Evolutionary conservation across 805 yeast genomes (phyloP).

Genomic region (Monosporozyma yasuniensis): DNA sequence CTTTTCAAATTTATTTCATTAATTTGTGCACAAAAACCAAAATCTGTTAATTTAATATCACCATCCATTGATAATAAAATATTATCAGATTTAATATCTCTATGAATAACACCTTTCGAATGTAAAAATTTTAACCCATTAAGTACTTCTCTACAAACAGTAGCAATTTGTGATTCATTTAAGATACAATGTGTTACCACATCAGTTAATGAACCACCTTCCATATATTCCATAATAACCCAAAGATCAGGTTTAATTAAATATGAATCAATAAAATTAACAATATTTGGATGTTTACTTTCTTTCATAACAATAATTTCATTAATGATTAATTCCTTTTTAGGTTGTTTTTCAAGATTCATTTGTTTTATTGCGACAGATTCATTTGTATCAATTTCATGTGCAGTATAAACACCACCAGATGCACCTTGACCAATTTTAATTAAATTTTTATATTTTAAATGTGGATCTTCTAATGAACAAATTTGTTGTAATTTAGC

Average conservation of each 20-base stretch:
- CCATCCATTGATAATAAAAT: constrained; percentile 76
- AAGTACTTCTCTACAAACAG: constrained; percentile 86
- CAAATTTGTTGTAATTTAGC: constrained; percentile 68
- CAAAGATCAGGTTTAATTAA: constrained; percentile 71
- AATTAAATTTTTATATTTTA: constrained; percentile 53
- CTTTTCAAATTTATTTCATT: constrained; percentile 76
- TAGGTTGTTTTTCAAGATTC: constrained; percentile 90
- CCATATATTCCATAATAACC: constrained; percentile 99
- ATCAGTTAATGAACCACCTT: constrained; percentile 94
- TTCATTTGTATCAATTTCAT: constrained; percentile 43
- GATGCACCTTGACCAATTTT: constrained; percentile 98
- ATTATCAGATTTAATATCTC: constrained; percentile 95
- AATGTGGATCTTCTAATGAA: constrained; percentile 75
- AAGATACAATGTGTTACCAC: constrained; percentile 82
- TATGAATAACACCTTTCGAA: constrained; percentile 84
- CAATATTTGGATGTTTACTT: constrained; percentile 82
- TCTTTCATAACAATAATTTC: constrained; percentile 96
- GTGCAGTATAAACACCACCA: constrained; percentile 92
- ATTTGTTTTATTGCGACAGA: constrained; percentile 94
- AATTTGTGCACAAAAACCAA: constrained; percentile 92
- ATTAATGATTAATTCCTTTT: constrained; percentile 87
- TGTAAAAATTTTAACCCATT: constrained; percentile 83
- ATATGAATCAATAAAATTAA: constrained; percentile 84
- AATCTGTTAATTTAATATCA: constrained; percentile 88
- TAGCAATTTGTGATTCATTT: constrained; percentile 92